Evolutionary conservation across 441 rosid genomes (phyloP).

Genomic region (Dalechampia spathulata): DNA sequence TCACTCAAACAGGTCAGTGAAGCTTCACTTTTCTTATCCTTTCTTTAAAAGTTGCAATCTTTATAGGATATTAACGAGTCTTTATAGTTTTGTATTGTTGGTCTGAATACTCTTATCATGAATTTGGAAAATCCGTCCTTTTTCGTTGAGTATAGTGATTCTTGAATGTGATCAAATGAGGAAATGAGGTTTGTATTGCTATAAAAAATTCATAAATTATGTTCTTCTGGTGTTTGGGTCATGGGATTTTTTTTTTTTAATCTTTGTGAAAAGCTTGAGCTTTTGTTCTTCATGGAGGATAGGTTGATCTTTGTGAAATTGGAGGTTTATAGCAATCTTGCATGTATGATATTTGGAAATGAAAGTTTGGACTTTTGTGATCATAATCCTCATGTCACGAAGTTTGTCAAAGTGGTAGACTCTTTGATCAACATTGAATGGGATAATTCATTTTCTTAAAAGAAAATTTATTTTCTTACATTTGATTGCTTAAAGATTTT

Average conservation of each 20-base stretch:
- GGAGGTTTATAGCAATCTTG: neutral
- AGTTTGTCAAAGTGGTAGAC: no score
- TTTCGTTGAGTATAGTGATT: no score
- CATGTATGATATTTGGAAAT: neutral
- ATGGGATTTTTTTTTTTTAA: conserved; percentile 8
- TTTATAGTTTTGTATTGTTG: neutral
- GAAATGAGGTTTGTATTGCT: conserved; percentile 7
- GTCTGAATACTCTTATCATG: neutral
- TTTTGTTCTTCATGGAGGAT: neutral
- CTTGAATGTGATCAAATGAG: conserved; percentile 8
- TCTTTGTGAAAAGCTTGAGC: neutral
- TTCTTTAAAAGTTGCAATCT: neutral
- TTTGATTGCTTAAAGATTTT: neutral
- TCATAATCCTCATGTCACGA: no score
- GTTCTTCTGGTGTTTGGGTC: conserved; percentile 9
- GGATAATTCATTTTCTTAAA: no score
- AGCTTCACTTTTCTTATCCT: neutral
- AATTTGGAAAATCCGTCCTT: neutral
- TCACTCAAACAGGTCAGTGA: conserved; percentile 39
- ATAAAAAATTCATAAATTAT: neutral
- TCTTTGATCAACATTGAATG: no score
- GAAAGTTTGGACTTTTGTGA: neutral
- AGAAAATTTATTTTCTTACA: neutral
- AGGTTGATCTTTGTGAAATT: neutral
- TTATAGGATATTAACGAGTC: conserved; percentile 6